These are phyloP conservation scores for Scheffersomyces stipitis DNA, from an alignment of 805 yeast species.

Conservation along the genomic window DNA sequence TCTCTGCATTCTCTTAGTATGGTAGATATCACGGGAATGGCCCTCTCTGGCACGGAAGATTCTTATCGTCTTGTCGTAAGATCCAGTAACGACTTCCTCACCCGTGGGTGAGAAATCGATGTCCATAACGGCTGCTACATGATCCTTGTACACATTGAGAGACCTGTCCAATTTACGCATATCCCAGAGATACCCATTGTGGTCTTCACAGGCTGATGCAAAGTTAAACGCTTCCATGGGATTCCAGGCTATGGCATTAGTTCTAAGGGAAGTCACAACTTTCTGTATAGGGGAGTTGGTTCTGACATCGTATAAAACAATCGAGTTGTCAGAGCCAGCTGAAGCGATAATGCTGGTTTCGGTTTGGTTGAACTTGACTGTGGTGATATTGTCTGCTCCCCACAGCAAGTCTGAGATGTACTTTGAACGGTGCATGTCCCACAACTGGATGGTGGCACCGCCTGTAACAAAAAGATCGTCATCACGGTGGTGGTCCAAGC, in stretches of 20 bases:
- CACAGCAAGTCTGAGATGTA: slow-evolving; percentile 80
- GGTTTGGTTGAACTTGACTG: slow-evolving; percentile 84
- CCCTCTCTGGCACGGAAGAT: slow-evolving; percentile 76
- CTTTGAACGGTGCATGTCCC: slow-evolving; percentile 83
- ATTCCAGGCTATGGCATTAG: slow-evolving; percentile 90
- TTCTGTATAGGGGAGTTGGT: slow-evolving; percentile 92
- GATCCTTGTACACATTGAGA: slow-evolving; percentile 86
- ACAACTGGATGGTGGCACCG: slow-evolving; percentile 84
- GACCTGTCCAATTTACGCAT: slow-evolving; percentile 89
- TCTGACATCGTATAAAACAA: slow-evolving; percentile 86
- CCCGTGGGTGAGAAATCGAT: slow-evolving; percentile 97
- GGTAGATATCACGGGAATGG: slow-evolving; percentile 92
- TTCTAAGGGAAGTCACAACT: slow-evolving; percentile 75
- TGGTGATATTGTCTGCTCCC: slow-evolving; percentile 91
- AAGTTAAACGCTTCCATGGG: slow-evolving; percentile 97
- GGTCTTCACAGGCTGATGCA: slow-evolving; percentile 92
- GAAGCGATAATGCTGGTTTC: slow-evolving; percentile 89
- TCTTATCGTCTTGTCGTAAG: slow-evolving; percentile 91
- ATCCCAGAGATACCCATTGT: slow-evolving; percentile 91
- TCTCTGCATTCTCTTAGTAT: slow-evolving; percentile 97
- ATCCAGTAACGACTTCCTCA: slow-evolving; percentile 90
- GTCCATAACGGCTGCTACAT: slow-evolving; percentile 92
- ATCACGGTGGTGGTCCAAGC: slow-evolving; percentile 81
- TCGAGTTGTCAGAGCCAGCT: slow-evolving; percentile 80
- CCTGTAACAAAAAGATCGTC: slow-evolving; percentile 85